Base-by-base conservation (phyloP, 768 basidiomycete species). In the Lactarius vividus region DNA sequence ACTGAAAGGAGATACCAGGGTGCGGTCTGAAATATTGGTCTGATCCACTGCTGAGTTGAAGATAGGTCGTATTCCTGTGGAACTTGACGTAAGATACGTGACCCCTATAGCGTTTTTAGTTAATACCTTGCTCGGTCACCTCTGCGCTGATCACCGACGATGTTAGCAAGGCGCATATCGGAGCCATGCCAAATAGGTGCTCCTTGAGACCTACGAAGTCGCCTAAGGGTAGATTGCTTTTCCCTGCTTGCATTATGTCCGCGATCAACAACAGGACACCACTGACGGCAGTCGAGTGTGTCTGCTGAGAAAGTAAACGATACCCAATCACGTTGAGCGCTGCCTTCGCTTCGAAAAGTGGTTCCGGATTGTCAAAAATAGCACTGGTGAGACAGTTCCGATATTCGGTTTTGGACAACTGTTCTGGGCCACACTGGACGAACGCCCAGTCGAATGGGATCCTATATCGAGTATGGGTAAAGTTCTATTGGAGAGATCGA, bases 361-460 rank as follows among this genome's bases (percentile, higher is more conserved):
- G 52, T 26, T 46, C 33, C 28, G 59, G 58, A 15, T 57, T 26
- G 20, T 61, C 67, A 29, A 60, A 66, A 35, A 66, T 29, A 31
- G 59, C 39, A 16, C n/a, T 35, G 2, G 54, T 57, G 44, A 68
- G 59, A 49, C 49, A 57, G 4, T 13, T 29, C 40, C 67, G 64
- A 28, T 61, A 61, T 68, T 66, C 64, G 4, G 26, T 29, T 31
- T 52, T 9, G 13, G 42, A 60, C 33, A 68, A 40, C 29, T 64
- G 55, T 16, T 64, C 63, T 28, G 53, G 57, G 2, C 63, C 63
- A 57, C 44, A 68, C 18, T 68, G 67, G 26, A 66, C 13, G 26
- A 68, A 65, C 35, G 54, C 37, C 63, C 67, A 68, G 28, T 59
- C 58, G 26, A 68, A 68, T 18, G 67, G 59, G 28, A 61, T 49